Conservation (phyloP, 345 rosid species). For the Linum lewisii region DNA sequence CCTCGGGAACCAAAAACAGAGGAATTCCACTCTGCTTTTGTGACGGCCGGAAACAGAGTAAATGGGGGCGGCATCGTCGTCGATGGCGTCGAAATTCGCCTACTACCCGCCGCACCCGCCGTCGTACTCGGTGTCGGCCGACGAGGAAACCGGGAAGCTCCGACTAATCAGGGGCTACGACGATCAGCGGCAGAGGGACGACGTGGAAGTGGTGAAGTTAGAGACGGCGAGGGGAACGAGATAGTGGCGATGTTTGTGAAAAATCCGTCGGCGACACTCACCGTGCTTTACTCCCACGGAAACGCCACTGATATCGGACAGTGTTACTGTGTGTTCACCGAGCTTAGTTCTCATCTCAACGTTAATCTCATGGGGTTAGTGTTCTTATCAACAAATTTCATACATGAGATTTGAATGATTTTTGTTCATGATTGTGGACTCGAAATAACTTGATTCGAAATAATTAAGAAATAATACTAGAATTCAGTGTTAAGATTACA, state of each 20-base stretch:
- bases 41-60: neutral
- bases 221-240: constrained; percentile 60
- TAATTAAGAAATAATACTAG: no score
- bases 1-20: no score
- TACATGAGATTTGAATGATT: neutral
- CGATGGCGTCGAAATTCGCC: constrained; percentile 85
- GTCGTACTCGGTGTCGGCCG: constrained; percentile 45
- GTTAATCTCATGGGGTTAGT: constrained; percentile 82
- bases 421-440: no score
- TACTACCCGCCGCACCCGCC: constrained; percentile 95
- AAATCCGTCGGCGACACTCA: constrained; percentile 60
- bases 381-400: neutral
- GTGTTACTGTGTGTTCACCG: constrained; percentile 52
- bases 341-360: constrained; percentile 64
- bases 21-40: no score
- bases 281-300: constrained; percentile 83
- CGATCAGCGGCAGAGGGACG: constrained; percentile 32
- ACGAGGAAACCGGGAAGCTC: constrained; percentile 50
- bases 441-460: no score
- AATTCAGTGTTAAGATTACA: no score
- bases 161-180: constrained; percentile 23
- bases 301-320: constrained; percentile 90
- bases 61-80: constrained; percentile 80
- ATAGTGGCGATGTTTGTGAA: constrained; percentile 57
- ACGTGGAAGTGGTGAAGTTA: constrained; percentile 56